Evolutionary conservation across 208 protist genomes (phyloP), one percentile per base, ranked within the genome.

Genomic region (Acanthamoeba lugdunensis): DNA sequence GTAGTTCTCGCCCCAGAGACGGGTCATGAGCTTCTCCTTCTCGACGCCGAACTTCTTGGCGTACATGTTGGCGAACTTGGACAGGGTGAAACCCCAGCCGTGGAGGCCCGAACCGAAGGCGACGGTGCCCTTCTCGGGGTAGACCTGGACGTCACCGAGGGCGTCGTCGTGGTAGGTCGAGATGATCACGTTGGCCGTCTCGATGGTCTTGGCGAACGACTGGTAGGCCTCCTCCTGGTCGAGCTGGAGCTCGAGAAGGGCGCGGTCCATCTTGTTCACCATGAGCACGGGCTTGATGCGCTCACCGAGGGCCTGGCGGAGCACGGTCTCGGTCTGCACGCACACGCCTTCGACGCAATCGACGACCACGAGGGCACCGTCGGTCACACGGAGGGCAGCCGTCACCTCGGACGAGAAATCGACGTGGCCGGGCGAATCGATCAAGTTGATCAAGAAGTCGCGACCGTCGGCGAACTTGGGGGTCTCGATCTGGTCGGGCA

Each of bases 261-360:
- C 98, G 96, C 98, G 98, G 96, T 99, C 98, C 61, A 99, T 96
- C 97, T 99, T 99, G 98, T 99, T 99, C 94, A 99, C 96, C 95
- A 99, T 99, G 52, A 99, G 96, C 37, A 99, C 98, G 71, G 99
- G 99, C 95, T 98, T 97, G 95, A 99, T 99, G 95, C 99, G 98
- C 97, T 99, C 99, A 45, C 96, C 95, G 91, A 99, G 97, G 30
- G 98, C 98, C 97, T 99, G 98, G 84, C 98, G 95, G 41, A 99
- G 97, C 95, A 99, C 99, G 94, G 99, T 99, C 97, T 99, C 99
- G 81, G 99, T 99, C 97, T 99, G 99, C 50, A 99, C 99, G 96
- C 98, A 99, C 90, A 99, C 99, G 96, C 99, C 99, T 95, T 99
- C 98, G 92, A 99, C 98, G 95, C 97, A 99, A 95, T 99, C 99